Base-by-base conservation (phyloP, 2,329 filamentous ascomycete species). In the Coniella lustricola region DNA sequence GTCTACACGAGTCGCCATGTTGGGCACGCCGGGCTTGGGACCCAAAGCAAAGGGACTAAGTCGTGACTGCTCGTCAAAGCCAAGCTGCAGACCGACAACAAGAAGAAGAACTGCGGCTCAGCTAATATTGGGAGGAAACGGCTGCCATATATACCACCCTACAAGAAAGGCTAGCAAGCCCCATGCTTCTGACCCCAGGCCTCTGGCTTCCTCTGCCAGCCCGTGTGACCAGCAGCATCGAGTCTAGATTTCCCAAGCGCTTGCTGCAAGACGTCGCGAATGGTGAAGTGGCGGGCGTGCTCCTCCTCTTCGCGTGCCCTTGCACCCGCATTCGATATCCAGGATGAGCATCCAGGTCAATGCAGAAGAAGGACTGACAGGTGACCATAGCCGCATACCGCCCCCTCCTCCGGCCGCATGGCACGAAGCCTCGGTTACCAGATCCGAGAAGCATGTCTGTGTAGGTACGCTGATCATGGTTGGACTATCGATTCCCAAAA, bases 1-100 rank as follows among this genome's bases (percentile, higher is more conserved):
- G 5, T 52, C 39, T 18, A 52, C 44, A 2, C 25, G 31, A n/a
- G 46, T 16, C 39, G 39, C 53, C 48, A 34, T 57, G 39, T 12
- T 52, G 49, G 39, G 54, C 55, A 44, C 46, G 49, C 12, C 4
- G 17, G 37, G 37, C n/a, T n/a, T 14, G 20, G 20, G 16, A 13
- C 20, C 33, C 34, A n/a, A 17, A 35, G 25, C 31, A 36, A 3
- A 41, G 20, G 7, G 13, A 37, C 33, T 3, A 31, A n/a, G 18
- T 8, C 20, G 29, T 31, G 21, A 21, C 40, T 31, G 38, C 43
- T 33, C 17, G 34, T 13, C 31, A 16, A 25, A 16, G n/a, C n/a
- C 18, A 29, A 36, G 22, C 4, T 46, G 14, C n/a, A 16, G 20
- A 33, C 13, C 25, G 25, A 29, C 25, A 5, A 29, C 5, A 29